These are phyloP conservation scores for Isatis tinctoria DNA, from an alignment of 345 rosid species.

Conservation along the genomic window DNA sequence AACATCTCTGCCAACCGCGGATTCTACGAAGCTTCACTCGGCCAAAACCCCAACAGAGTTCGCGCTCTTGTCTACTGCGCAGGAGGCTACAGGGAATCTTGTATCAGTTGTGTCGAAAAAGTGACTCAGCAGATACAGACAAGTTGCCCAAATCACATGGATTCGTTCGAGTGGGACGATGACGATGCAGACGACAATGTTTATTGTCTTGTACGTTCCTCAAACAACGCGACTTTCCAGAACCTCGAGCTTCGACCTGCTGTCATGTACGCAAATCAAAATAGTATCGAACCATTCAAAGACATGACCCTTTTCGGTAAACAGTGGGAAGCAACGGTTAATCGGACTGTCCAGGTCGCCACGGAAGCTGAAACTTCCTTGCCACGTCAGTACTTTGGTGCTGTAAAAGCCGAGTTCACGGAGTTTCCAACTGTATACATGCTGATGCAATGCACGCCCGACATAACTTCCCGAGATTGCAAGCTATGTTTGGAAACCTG, in stretches of 20 bases:
- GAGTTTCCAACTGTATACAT: too few relatives aligned
- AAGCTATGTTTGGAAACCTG: too few relatives aligned
- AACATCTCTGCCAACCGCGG: background rate
- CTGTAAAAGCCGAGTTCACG: too few relatives aligned
- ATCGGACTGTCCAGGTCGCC: background rate
- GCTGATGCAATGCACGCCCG: too few relatives aligned
- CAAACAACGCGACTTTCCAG: background rate
- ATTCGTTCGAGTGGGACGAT: background rate
- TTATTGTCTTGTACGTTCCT: conserved; percentile 4
- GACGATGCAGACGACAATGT: background rate
- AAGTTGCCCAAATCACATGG: background rate
- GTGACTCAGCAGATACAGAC: background rate
- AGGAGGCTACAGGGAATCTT: background rate
- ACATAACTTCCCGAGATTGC: too few relatives aligned
- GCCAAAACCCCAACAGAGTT: background rate
- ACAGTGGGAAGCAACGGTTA: conserved; percentile 1
- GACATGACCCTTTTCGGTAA: background rate
- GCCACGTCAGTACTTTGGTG: too few relatives aligned
- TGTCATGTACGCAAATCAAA: background rate
- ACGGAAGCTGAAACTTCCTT: too few relatives aligned
- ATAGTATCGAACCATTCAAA: background rate
- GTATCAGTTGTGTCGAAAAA: background rate
- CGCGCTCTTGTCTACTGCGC: background rate
- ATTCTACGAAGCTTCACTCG: background rate
- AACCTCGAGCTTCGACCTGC: background rate